Conservation (phyloP, 2,329 filamentous ascomycete genomes). For the Alternaria sp. region DNA sequence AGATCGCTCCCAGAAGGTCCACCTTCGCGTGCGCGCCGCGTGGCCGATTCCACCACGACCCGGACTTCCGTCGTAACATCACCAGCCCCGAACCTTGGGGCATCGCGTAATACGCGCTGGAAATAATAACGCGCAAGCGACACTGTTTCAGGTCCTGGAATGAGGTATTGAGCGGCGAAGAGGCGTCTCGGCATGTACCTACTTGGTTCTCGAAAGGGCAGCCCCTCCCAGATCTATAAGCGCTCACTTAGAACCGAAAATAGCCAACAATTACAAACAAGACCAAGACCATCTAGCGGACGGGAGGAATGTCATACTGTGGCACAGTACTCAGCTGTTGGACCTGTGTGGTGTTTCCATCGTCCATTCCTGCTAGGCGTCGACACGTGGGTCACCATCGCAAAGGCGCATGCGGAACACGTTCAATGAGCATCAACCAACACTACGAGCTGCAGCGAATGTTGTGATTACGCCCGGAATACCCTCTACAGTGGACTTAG, state of each 20-base stretch:
- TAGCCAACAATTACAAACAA: constrained; percentile 9
- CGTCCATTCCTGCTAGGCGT: neutral
- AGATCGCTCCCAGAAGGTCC: neutral
- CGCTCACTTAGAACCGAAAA: constrained; percentile 4
- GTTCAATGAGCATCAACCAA: neutral
- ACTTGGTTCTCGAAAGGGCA: neutral
- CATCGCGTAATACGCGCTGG: neutral
- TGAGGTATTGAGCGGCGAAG: neutral
- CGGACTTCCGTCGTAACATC: neutral
- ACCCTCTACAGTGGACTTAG: neutral
- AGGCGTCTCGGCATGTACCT: neutral
- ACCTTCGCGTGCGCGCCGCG: neutral
- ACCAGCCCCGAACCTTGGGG: neutral
- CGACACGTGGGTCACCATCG: neutral
- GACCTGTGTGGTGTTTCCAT: neutral
- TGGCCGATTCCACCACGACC: neutral
- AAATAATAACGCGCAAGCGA: neutral
- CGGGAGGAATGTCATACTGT: neutral
- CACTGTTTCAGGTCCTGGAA: neutral
- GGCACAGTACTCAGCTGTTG: neutral
- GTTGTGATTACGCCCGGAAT: neutral
- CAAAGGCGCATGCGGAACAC: neutral
- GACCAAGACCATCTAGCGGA: neutral
- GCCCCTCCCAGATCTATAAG: neutral
- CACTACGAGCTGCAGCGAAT: neutral